Evolutionary conservation across 768 basidiomycete species (phyloP).

Genomic region (Lactifluus piperatus): DNA sequence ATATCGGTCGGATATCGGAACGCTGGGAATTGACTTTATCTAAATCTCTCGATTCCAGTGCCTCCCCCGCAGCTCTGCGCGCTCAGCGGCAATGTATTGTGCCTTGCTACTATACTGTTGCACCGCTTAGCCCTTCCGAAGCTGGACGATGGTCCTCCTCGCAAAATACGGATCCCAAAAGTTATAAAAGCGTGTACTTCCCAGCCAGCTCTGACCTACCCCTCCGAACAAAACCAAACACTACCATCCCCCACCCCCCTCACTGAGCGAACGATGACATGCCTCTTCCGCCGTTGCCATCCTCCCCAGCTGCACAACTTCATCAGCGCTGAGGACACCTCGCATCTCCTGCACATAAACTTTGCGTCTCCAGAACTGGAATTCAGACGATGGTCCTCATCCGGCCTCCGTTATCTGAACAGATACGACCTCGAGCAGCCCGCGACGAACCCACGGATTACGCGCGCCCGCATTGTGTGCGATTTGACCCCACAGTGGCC

Average conservation of each 20-base stretch:
- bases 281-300: too few species aligned
- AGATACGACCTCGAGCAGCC: constrained; percentile 18
- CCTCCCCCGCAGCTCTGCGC: too few species aligned
- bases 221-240: not conserved
- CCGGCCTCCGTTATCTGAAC: not conserved
- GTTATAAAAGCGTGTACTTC: not conserved
- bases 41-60: too few species aligned
- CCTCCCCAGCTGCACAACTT: constrained; percentile 16
- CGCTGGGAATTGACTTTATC: too few species aligned
- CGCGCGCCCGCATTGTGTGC: constrained; percentile 18
- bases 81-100: too few species aligned
- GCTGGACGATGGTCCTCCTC: not conserved
- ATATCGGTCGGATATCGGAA: too few species aligned
- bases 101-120: too few species aligned
- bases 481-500: constrained; percentile 20
- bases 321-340: constrained; percentile 12
- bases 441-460: constrained; percentile 18
- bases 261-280: too few species aligned
- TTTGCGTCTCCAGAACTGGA: constrained; percentile 4
- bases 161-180: too few species aligned
- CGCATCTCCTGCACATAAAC: constrained; percentile 8
- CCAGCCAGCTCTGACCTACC: not conserved
- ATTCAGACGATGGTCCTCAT: constrained; percentile 2
- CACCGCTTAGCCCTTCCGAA: not conserved
- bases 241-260: not conserved